Evolutionary conservation across 2,329 filamentous ascomycete genomes (phyloP).

Genomic region (Beauveria bassiana): DNA sequence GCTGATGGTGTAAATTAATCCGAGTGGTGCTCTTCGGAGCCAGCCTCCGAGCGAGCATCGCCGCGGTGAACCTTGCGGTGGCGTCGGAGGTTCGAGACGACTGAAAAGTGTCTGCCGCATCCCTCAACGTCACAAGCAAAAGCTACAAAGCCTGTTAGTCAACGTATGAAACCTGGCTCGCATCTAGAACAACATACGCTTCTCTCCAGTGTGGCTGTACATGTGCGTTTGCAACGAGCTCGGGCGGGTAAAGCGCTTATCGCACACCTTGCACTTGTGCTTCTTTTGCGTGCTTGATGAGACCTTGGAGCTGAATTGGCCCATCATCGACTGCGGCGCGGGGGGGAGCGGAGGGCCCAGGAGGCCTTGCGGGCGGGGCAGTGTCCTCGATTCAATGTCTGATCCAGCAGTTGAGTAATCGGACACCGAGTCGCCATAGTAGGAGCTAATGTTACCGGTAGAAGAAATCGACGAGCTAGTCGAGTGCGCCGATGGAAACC

Average conservation of each 20-base stretch:
- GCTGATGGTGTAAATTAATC: slow-evolving; percentile 30
- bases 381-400: slow-evolving; percentile 79
- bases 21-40: slow-evolving; percentile 56
- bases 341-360: slow-evolving; percentile 61
- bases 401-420: slow-evolving; percentile 89
- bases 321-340: slow-evolving; percentile 95
- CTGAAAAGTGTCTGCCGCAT: slow-evolving; percentile 92
- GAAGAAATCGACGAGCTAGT: slow-evolving; percentile 84
- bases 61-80: slow-evolving; percentile 90
- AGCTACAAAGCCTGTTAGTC: slow-evolving; percentile 42
- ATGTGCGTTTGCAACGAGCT: slow-evolving; percentile 95
- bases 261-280: slow-evolving; percentile 98
- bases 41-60: slow-evolving; percentile 55
- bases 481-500: slow-evolving; percentile 79
- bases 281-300: slow-evolving; percentile 97
- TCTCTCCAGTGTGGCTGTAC: slow-evolving; percentile 97
- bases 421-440: slow-evolving; percentile 81
- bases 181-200: slow-evolving; percentile 59
- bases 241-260: slow-evolving; percentile 92
- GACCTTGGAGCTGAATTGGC: slow-evolving; percentile 94
- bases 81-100: slow-evolving; percentile 88
- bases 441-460: slow-evolving; percentile 71
- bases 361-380: slow-evolving; percentile 66
- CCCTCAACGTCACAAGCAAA: slow-evolving; percentile 92
- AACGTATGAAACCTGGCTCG: neutral